These are phyloP conservation scores for Pseudocercospora pini-densiflorae DNA, from an alignment of 2,329 filamentous ascomycete genomes.

Conservation along the genomic window DNA sequence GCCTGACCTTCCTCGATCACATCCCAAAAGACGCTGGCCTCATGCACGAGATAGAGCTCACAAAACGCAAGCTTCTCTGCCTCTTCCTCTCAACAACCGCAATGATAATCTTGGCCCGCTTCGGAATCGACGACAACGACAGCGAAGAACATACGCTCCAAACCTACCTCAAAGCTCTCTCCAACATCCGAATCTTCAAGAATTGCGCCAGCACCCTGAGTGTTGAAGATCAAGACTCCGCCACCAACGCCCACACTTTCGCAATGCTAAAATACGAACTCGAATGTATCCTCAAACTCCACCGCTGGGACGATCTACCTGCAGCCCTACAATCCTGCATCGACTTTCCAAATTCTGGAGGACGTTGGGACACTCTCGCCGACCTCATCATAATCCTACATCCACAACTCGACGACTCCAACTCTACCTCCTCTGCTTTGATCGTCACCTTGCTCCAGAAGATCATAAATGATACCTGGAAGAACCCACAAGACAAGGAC, in stretches of 20 bases:
- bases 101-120: conserved; percentile 54
- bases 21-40: conserved; percentile 26
- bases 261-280: conserved; percentile 77
- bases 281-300: conserved; percentile 71
- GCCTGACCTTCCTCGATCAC: conserved; percentile 40
- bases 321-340: conserved; percentile 59
- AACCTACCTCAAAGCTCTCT: conserved; percentile 65
- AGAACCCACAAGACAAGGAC: conserved; percentile 53
- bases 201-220: conserved; percentile 42
- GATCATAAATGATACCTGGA: conserved; percentile 71
- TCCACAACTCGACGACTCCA: conserved; percentile 31
- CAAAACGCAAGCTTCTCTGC: conserved; percentile 68
- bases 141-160: conserved; percentile 57
- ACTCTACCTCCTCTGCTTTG: background rate
- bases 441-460: conserved; percentile 57
- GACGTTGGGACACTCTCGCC: conserved; percentile 51
- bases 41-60: conserved; percentile 21
- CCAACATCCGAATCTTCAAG: conserved; percentile 63
- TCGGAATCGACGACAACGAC: conserved; percentile 42
- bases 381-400: conserved; percentile 54
- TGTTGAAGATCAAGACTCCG: conserved; percentile 45
- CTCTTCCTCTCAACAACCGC: conserved; percentile 65
- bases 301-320: conserved; percentile 69
- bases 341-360: conserved; percentile 28
- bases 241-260: conserved; percentile 52